Base-by-base conservation (phyloP, 768 basidiomycete species). In the Rhodosporidiobolus sp. region DNA sequence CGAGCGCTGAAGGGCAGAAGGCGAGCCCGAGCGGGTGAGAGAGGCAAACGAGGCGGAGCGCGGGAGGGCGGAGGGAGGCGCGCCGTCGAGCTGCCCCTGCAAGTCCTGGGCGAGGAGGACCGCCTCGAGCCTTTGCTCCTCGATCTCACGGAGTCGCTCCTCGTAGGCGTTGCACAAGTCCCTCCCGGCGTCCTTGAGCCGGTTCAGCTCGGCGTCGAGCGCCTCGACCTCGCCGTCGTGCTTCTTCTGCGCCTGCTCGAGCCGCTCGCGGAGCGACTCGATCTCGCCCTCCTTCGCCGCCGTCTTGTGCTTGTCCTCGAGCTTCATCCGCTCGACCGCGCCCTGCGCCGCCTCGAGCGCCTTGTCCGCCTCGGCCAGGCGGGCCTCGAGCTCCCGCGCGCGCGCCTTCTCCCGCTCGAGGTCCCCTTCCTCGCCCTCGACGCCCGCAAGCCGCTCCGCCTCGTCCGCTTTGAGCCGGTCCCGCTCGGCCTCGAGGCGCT, bases 111-210 rank as follows among this genome's bases (percentile, higher is more conserved):
- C 83, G 46, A 83, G 84, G 58, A 87, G 85, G 77, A 94, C 91
- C 70, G 90, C 83, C 76, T 94, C 92, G 77, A 91, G 91, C 56
- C 89, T 86, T 73, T 86, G 85, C 22, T 83, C 83, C 77, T 94
- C 90, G 30, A 87, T 85, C 65, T 84, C 84, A 68, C 86, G 89
- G 10, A 95, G 83, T 49, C 89, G 87, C 79, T 94, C 92, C 82
- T 99, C 95, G 79, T 98, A 97, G 19, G 96, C 84, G 28, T 91
- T 91, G 70, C 96, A 96, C 0, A 94, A 92, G 78, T 91, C 92
- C 84, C 94, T 91, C 48, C 94, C 94, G 34, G 94, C 95, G 73
- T 86, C 84, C 45, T 92, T 86, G 53, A 98, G 85, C 78, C 93
- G 90, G 66, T 95, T 90, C 2, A 96, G 87, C 76, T 93, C 89